Evolutionary conservation across 2,329 filamentous ascomycete genomes (phyloP).

Genomic region (Nigrospora osmanthi): DNA sequence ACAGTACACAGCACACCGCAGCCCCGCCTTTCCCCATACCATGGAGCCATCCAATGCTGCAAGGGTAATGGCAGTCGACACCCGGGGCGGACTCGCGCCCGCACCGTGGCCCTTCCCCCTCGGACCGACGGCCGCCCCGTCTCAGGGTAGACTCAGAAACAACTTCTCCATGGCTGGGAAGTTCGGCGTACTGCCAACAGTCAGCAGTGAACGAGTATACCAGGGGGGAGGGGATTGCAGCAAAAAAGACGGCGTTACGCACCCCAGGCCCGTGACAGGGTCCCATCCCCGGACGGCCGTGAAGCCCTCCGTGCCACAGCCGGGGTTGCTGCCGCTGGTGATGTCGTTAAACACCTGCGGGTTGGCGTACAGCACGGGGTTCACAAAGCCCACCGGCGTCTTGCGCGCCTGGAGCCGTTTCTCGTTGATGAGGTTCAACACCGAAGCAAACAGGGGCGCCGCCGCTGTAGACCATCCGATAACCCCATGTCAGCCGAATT

Average conservation of each 20-base stretch:
- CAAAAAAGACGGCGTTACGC: neutral
- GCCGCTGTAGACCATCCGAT: slow-evolving; percentile 11
- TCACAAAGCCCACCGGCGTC: slow-evolving; percentile 14
- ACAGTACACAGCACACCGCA: no score
- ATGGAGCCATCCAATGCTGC: no score
- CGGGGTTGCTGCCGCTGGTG: slow-evolving; percentile 18
- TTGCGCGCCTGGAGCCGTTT: slow-evolving; percentile 13
- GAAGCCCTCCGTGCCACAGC: slow-evolving; percentile 18
- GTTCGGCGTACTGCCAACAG: slow-evolving; percentile 3
- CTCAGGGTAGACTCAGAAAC: slow-evolving; percentile 5
- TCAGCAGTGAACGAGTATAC: neutral
- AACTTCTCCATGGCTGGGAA: slow-evolving; percentile 6
- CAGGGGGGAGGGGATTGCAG: neutral
- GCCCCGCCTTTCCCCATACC: no score
- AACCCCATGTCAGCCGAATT: slow-evolving; percentile 20
- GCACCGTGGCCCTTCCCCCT: no score
- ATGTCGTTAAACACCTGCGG: slow-evolving; percentile 21
- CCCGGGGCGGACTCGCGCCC: no score
- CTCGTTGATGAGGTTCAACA: slow-evolving; percentile 15
- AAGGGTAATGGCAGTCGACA: no score
- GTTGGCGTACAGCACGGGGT: slow-evolving; percentile 17
- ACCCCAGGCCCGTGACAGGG: slow-evolving; percentile 22
- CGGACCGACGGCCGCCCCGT: neutral
- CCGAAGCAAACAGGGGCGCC: slow-evolving; percentile 13
- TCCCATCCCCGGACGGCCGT: slow-evolving; percentile 21